Conservation (phyloP, 129 eudicot genomes). For the Flaveria linearis region DNA sequence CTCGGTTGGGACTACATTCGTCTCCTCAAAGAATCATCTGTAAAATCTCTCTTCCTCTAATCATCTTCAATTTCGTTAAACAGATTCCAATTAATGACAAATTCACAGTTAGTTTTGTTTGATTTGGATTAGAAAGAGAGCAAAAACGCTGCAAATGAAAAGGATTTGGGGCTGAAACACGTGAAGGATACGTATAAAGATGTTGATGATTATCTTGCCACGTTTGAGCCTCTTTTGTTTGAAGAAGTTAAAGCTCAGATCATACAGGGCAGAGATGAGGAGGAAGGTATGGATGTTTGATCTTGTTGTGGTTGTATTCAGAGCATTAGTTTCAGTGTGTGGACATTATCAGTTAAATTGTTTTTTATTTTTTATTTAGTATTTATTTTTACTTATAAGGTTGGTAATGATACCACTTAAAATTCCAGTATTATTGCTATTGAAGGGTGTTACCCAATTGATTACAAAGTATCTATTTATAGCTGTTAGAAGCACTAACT, state of each 20-base stretch:
- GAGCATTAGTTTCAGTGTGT: background rate
- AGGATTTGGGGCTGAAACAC: slow-evolving; percentile 51
- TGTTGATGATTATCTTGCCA: slow-evolving; percentile 74
- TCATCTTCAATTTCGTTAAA: background rate
- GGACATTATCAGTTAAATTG: too few relatives aligned
- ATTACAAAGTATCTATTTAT: too few relatives aligned
- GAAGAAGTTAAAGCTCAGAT: slow-evolving; percentile 98
- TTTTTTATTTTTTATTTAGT: background rate
- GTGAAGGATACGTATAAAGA: slow-evolving; percentile 68
- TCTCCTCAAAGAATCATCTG: slow-evolving; percentile 50
- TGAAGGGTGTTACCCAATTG: too few relatives aligned
- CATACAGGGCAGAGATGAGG: slow-evolving; percentile 51
- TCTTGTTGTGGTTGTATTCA: background rate
- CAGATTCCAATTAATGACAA: too few relatives aligned
- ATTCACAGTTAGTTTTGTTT: background rate
- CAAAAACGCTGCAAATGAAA: slow-evolving; percentile 29
- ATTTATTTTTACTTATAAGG: background rate
- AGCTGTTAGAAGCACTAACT: too few relatives aligned
- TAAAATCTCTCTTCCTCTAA: background rate
- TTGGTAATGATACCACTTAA: too few relatives aligned
- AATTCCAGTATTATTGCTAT: too few relatives aligned
- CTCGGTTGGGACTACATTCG: slow-evolving; percentile 82
- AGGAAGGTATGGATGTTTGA: slow-evolving; percentile 48
- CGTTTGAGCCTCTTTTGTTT: slow-evolving; percentile 86
- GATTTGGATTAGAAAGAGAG: slow-evolving; percentile 28